Conservation (phyloP, 2,329 filamentous ascomycete genomes). For the Diaporthe sp. region DNA sequence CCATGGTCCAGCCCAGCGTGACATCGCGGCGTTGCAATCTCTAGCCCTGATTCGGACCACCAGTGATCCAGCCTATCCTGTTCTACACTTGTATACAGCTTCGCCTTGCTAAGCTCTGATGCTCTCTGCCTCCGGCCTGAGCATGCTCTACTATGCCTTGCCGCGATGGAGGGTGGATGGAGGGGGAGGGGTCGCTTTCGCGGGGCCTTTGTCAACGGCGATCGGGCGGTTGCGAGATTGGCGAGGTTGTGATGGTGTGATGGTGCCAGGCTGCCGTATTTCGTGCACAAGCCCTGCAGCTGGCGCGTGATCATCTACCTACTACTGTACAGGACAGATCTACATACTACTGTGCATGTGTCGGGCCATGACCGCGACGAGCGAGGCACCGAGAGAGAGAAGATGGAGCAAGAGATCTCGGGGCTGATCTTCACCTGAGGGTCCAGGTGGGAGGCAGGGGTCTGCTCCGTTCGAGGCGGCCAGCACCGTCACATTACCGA, state of each 20-base stretch:
- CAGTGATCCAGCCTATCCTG: background rate
- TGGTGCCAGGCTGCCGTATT: conserved; percentile 25
- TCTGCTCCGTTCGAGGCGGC: background rate
- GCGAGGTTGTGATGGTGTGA: conserved; percentile 21
- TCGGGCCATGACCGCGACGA: conserved; percentile 13
- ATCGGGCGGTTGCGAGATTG: conserved; percentile 29
- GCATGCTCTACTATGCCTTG: background rate
- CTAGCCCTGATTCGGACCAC: conserved; percentile 14
- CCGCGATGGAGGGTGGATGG: background rate
- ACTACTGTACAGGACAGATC: background rate
- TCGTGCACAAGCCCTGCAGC: conserved; percentile 27
- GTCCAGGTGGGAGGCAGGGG: conserved; percentile 1
- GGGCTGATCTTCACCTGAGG: background rate
- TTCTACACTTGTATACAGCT: background rate
- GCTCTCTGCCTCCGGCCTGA: background rate
- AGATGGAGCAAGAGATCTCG: background rate
- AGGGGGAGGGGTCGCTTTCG: background rate
- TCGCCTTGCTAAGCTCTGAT: background rate
- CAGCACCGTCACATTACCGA: conserved; percentile 14
- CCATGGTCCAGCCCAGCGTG: conserved; percentile 14
- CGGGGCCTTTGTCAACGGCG: conserved; percentile 14
- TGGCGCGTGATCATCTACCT: background rate
- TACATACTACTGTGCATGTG: background rate
- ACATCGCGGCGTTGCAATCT: conserved; percentile 24
- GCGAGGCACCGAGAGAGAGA: background rate